Percentiles rank a stretch among this genome's conserved stretches.
Conservation (phyloP, 139 green algal genomes). For the Micractinium conductrix region DNA sequence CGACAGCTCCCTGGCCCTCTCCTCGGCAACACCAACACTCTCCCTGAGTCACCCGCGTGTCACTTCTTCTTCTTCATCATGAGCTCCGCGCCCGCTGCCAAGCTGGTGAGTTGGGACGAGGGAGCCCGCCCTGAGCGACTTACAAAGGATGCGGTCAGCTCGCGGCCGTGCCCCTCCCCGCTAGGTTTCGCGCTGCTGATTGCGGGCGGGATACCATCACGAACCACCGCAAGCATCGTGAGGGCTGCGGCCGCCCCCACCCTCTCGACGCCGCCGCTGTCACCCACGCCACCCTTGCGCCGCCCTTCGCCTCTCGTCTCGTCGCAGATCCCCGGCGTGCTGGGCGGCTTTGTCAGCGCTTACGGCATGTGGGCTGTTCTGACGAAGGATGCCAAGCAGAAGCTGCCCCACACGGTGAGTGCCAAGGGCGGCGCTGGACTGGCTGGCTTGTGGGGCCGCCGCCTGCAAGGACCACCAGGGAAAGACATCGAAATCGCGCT, state of each 20-base stretch:
- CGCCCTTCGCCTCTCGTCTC: neutral
- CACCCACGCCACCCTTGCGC: too few relatives aligned
- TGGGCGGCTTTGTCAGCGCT: neutral
- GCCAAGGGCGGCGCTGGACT: too few relatives aligned
- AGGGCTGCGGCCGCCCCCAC: neutral
- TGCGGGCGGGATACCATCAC: too few relatives aligned
- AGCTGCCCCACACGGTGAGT: conserved; percentile 1
- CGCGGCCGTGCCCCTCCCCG: neutral
- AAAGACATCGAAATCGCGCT: neutral
- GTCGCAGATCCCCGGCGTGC: neutral
- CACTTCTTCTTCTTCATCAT: too few relatives aligned
- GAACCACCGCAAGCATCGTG: neutral
- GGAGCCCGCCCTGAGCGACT: neutral
- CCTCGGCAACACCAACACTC: too few relatives aligned
- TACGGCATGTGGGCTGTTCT: neutral
- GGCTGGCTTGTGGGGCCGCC: neutral
- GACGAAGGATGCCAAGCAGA: neutral
- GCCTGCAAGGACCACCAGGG: neutral
- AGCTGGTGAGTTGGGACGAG: neutral
- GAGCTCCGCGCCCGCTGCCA: too few relatives aligned
- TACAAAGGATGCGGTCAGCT: neutral
- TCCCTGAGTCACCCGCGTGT: too few relatives aligned
- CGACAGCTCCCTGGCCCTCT: too few relatives aligned
- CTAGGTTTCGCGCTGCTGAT: neutral
- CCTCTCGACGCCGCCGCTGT: neutral